Evolutionary conservation across 129 eudicot genomes (phyloP).

Genomic region (Ambrosia trifida): DNA sequence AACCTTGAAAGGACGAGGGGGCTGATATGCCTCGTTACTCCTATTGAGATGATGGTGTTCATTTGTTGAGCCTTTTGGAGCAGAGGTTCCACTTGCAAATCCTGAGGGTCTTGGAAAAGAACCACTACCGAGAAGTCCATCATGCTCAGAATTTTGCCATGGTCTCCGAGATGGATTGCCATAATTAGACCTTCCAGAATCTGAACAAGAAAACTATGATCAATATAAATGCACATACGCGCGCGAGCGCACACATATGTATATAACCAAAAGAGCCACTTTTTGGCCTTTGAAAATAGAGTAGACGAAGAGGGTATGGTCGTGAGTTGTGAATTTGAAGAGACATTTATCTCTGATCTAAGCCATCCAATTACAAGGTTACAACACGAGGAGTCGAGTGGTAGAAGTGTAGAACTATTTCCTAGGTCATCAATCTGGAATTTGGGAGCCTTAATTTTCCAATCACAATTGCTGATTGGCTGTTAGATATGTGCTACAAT

Average conservation of each 20-base stretch:
- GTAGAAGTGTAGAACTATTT: background rate
- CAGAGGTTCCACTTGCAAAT: constrained; percentile 65
- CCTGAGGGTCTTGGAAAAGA: constrained; percentile 93
- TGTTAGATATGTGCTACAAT: background rate
- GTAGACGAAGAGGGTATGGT: no score
- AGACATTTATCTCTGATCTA: no score
- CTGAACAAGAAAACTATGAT: constrained; percentile 38
- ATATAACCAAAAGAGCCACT: background rate
- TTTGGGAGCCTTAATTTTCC: background rate
- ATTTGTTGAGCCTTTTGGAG: constrained; percentile 54
- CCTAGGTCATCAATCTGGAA: background rate
- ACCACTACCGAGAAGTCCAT: constrained; percentile 99
- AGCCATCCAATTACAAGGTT: background rate
- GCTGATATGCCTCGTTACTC: constrained; percentile 92
- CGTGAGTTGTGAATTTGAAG: no score
- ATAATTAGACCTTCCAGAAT: constrained; percentile 59
- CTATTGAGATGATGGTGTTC: constrained; percentile 67
- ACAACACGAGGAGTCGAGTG: background rate
- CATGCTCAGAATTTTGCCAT: constrained; percentile 88
- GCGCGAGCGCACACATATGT: background rate
- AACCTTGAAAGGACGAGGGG: constrained; percentile 99
- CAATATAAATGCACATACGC: constrained; percentile 8
- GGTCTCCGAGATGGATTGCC: constrained; percentile 71
- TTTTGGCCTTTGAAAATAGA: no score
- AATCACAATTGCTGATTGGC: background rate